These are phyloP conservation scores for Triangularia setosa DNA, from an alignment of 2,329 filamentous ascomycete genomes.

Conservation along the genomic window DNA sequence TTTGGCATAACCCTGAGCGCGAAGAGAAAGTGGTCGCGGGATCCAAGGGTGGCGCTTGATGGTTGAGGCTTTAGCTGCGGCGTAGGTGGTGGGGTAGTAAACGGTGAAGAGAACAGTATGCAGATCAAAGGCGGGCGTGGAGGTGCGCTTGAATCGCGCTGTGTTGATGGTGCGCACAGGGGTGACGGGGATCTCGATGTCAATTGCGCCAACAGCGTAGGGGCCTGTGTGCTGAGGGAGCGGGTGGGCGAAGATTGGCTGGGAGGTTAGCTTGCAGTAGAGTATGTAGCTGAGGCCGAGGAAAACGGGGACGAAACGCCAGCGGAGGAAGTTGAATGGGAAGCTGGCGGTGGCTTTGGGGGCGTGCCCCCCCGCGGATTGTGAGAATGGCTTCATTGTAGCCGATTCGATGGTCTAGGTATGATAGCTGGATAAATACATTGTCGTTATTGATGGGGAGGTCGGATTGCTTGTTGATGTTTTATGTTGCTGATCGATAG, in stretches of 20 bases:
- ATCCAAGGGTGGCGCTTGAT: slow-evolving; percentile 42
- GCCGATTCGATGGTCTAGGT: neutral
- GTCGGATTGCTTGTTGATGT: neutral
- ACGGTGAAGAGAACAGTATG: slow-evolving; percentile 47
- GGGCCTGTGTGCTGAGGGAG: slow-evolving; percentile 43
- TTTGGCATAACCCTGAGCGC: slow-evolving; percentile 44
- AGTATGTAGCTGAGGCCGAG: slow-evolving; percentile 34
- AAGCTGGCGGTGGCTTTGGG: neutral
- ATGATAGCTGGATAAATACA: neutral
- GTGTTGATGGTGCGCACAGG: slow-evolving; percentile 33
- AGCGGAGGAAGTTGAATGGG: slow-evolving; percentile 2
- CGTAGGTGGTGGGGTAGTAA: slow-evolving; percentile 43
- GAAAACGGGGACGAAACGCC: slow-evolving; percentile 33
- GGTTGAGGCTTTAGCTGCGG: slow-evolving; percentile 12
- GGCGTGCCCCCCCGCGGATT: neutral
- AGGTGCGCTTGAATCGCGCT: slow-evolving; percentile 34
- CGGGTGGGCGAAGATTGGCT: slow-evolving; percentile 42
- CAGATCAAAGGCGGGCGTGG: slow-evolving; percentile 41
- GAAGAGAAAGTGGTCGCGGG: slow-evolving; percentile 40
- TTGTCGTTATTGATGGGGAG: neutral
- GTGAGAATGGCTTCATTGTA: neutral
- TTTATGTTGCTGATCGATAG: neutral
- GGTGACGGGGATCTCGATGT: slow-evolving; percentile 38
- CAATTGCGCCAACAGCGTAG: slow-evolving; percentile 43
- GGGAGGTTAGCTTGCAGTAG: slow-evolving; percentile 38